phyloP scores from a whole-genome alignment of 495 filamentous ascomycete species.

The Aspergillus diversus region DNA sequence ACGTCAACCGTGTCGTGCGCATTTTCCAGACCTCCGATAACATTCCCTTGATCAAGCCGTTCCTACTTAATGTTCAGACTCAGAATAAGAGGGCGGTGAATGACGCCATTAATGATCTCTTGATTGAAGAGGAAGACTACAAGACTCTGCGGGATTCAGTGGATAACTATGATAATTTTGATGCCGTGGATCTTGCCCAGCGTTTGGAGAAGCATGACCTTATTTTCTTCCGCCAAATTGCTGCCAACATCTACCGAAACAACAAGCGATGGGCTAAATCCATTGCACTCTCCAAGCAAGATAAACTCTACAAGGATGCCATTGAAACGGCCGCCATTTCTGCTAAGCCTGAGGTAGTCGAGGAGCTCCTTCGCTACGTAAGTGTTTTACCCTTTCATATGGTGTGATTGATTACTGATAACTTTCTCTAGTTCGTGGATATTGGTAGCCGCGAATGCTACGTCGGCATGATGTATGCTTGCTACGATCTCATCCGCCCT shows the following conservation, averaged over 20 bases:
- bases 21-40: conserved; percentile 99
- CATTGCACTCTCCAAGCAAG: conserved; percentile 97
- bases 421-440: conserved; percentile 82
- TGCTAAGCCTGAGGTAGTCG: conserved; percentile 85
- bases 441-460: conserved; percentile 99
- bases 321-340: conserved; percentile 99
- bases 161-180: conserved; percentile 98
- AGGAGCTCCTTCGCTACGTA: conserved; percentile 95
- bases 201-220: conserved; percentile 95
- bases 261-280: conserved; percentile 99
- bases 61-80: conserved; percentile 92
- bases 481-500: conserved; percentile 94
- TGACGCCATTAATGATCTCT: conserved; percentile 94
- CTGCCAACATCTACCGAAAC: conserved; percentile 98
- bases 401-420: conserved; percentile 10
- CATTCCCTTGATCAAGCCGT: conserved; percentile 97
- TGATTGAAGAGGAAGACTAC: conserved; percentile 99
- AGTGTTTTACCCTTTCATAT: conserved; percentile 41
- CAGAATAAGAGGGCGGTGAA: conserved; percentile 99
- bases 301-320: conserved; percentile 99
- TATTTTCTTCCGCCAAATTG: conserved; percentile 99
- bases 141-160: conserved; percentile 98
- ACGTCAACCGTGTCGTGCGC: conserved; percentile 96
- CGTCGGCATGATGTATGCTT: conserved; percentile 97
- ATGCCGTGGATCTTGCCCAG: conserved; percentile 91